A percentile compares a stretch with the other conserved stretches of the same genome.
phyloP scores from a whole-genome alignment of 2,329 filamentous ascomycete genomes.

The Cladophialophora bantiana region DNA sequence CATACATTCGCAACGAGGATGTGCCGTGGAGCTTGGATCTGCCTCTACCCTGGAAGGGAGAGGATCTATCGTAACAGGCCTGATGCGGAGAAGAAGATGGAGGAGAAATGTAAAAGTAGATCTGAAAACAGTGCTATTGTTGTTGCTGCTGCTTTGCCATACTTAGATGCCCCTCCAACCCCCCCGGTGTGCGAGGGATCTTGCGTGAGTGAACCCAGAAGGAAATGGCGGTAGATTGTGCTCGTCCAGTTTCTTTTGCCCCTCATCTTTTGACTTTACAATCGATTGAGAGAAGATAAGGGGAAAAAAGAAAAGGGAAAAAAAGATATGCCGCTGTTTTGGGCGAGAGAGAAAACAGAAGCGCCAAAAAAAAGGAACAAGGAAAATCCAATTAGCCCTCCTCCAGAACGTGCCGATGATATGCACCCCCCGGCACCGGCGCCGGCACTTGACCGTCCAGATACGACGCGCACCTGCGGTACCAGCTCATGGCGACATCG shows the following conservation, averaged over 20 bases:
- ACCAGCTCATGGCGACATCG: conserved; percentile 23
- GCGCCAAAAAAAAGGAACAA: not conserved
- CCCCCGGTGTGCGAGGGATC: too few species aligned
- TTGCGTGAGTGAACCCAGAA: too few species aligned
- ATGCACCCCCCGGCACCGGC: not conserved
- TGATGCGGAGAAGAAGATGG: not conserved
- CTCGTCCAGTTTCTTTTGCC: too few species aligned
- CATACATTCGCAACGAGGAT: conserved; percentile 30
- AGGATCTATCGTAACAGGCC: not conserved
- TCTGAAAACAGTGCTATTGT: too few species aligned
- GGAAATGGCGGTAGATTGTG: too few species aligned
- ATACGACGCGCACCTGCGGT: conserved; percentile 15
- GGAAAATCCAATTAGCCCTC: not conserved
- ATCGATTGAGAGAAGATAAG: too few species aligned
- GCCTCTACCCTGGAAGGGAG: not conserved
- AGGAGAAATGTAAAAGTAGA: not conserved
- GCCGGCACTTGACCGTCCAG: not conserved
- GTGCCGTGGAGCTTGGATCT: conserved; percentile 24
- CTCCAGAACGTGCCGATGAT: not conserved
- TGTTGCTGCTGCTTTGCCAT: too few species aligned
- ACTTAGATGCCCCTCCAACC: too few species aligned
- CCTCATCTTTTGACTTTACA: too few species aligned
- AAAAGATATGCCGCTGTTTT: too few species aligned
- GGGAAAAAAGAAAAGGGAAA: too few species aligned
- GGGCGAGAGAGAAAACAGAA: not conserved